Conservation (phyloP, 108 stramenopile species). For the Cyclotella distinguenda region DNA sequence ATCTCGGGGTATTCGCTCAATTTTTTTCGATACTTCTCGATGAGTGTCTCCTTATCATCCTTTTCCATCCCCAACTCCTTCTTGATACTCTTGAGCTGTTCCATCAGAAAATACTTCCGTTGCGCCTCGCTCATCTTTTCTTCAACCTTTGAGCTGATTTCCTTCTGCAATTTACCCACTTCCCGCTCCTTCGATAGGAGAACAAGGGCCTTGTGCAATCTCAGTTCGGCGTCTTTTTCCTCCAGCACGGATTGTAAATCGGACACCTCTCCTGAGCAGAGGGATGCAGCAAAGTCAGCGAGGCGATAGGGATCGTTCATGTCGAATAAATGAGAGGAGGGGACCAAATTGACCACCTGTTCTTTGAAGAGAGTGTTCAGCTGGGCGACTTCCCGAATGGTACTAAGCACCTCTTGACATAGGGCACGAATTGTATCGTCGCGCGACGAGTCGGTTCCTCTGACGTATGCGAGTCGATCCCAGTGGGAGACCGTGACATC, state of each 20-base stretch:
- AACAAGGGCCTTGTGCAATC: slow-evolving; percentile 88
- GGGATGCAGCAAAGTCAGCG: slow-evolving; percentile 92
- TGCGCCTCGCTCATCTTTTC: slow-evolving; percentile 94
- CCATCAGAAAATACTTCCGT: slow-evolving; percentile 92
- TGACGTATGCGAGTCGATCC: slow-evolving; percentile 70
- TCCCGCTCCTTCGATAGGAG: slow-evolving; percentile 89
- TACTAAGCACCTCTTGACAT: slow-evolving; percentile 91
- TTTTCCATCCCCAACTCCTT: slow-evolving; percentile 98
- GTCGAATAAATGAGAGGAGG: slow-evolving; percentile 66
- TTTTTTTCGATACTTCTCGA: slow-evolving; percentile 88
- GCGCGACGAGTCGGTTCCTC: slow-evolving; percentile 39
- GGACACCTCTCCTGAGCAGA: slow-evolving; percentile 79
- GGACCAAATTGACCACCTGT: slow-evolving; percentile 71
- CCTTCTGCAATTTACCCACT: slow-evolving; percentile 89
- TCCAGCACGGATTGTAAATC: slow-evolving; percentile 94
- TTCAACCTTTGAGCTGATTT: slow-evolving; percentile 93
- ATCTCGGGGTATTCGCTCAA: slow-evolving; percentile 65
- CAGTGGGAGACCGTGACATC: slow-evolving; percentile 89
- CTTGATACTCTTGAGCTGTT: slow-evolving; percentile 99
- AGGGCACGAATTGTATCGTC: slow-evolving; percentile 91
- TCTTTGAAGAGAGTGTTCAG: slow-evolving; percentile 93
- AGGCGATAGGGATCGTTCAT: slow-evolving; percentile 93
- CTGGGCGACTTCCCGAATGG: slow-evolving; percentile 93
- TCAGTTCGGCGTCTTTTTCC: slow-evolving; percentile 85
- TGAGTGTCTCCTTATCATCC: slow-evolving; percentile 94